Conservation (phyloP, 164 flowering plant species). For the Nymphaea thermarum region DNA sequence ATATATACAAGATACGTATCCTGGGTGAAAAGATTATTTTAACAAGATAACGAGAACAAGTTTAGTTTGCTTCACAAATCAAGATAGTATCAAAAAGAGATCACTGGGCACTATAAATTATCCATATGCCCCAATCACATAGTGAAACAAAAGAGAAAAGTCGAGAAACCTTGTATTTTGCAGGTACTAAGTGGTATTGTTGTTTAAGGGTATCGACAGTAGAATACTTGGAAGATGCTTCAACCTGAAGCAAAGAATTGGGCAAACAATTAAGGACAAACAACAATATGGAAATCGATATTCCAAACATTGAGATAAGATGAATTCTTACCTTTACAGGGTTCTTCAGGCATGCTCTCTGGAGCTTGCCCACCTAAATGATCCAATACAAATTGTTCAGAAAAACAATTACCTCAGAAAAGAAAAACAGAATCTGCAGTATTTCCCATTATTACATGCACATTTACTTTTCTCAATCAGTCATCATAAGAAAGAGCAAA, state of each 20-base stretch:
- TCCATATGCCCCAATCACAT: background rate
- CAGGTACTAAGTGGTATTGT: slow-evolving; percentile 64
- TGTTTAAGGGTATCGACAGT: slow-evolving; percentile 87
- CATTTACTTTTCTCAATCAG: no score
- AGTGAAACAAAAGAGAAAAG: background rate
- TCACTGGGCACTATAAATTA: background rate
- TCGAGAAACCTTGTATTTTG: slow-evolving; percentile 61
- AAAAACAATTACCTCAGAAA: no score
- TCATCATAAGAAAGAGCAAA: no score
- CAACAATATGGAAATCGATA: background rate
- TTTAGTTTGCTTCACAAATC: background rate
- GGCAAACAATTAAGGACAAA: background rate
- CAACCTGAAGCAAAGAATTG: slow-evolving; percentile 38
- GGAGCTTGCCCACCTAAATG: slow-evolving; percentile 70
- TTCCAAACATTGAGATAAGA: background rate
- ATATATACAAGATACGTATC: slow-evolving; percentile 76
- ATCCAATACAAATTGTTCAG: background rate
- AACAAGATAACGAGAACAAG: slow-evolving; percentile 3
- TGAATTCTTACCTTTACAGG: slow-evolving; percentile 62
- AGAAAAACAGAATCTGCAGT: no score
- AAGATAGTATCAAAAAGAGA: background rate
- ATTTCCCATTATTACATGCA: no score
- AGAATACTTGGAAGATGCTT: slow-evolving; percentile 81
- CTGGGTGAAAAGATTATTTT: slow-evolving; percentile 24
- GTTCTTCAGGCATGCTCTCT: slow-evolving; percentile 76